These are phyloP conservation scores for Salvia sclarea DNA, from an alignment of 305 asterid species.

Conservation along the genomic window DNA sequence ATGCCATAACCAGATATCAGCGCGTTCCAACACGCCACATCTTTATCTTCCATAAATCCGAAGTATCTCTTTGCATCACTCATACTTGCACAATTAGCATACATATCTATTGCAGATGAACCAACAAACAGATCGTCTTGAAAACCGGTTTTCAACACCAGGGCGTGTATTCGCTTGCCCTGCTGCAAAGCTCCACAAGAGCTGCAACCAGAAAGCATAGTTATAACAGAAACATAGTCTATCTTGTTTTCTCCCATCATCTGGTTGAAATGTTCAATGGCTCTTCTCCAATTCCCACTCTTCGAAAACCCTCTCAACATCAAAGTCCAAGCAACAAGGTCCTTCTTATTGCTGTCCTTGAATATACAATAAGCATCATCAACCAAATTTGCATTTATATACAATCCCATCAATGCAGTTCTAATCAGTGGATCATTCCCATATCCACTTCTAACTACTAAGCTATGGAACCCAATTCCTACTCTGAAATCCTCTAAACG, in stretches of 20 bases:
- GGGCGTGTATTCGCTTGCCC: conserved; percentile 48
- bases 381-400: conserved; percentile 35
- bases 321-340: conserved; percentile 57
- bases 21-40: conserved; percentile 58
- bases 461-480: conserved; percentile 45
- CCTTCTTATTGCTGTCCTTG: conserved; percentile 43
- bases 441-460: conserved; percentile 42
- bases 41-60: conserved; percentile 40
- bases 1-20: conserved; percentile 56
- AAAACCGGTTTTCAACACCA: conserved; percentile 49
- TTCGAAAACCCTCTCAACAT: conserved; percentile 56
- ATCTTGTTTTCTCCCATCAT: conserved; percentile 43
- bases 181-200: conserved; percentile 53
- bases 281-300: conserved; percentile 43
- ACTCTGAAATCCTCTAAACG: conserved; percentile 30
- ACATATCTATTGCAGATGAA: conserved; percentile 58
- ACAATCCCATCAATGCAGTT: conserved; percentile 48
- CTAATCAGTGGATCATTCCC: conserved; percentile 37
- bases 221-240: conserved; percentile 46
- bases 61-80: conserved; percentile 42
- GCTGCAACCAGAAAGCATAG: conserved; percentile 56
- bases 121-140: conserved; percentile 50
- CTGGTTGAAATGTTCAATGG: conserved; percentile 44
- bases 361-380: conserved; percentile 49
- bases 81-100: conserved; percentile 52